These are phyloP conservation scores for Leishmania aethiopica DNA, from an alignment of 208 protist genomes.

Conservation along the genomic window DNA sequence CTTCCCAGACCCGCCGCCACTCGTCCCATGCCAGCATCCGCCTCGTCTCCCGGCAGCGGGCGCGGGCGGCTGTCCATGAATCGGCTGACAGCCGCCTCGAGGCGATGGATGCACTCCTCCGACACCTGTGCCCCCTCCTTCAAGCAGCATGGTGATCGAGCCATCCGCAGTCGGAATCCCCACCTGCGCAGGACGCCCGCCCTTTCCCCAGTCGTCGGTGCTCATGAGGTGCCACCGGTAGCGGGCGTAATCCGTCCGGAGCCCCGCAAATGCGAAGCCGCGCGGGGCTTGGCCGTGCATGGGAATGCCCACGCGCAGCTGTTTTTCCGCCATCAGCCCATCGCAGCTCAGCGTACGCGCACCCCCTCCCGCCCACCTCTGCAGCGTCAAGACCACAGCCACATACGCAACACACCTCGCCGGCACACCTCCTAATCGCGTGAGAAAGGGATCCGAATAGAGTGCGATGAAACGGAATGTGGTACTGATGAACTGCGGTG, in stretches of 20 bases:
- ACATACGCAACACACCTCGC: background rate
- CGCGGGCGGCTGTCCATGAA: background rate
- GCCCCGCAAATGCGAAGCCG: background rate
- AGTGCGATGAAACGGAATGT: no score
- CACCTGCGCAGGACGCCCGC: background rate
- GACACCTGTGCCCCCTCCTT: background rate
- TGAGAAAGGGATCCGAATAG: background rate
- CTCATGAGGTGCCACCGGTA: background rate
- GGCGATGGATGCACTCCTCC: no score
- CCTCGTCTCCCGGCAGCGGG: background rate
- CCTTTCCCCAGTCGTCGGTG: background rate
- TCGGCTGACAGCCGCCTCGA: background rate
- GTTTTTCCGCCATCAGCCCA: background rate
- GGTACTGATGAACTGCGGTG: no score
- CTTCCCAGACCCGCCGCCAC: background rate
- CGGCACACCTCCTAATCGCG: background rate
- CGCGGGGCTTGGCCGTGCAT: background rate
- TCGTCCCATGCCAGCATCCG: background rate
- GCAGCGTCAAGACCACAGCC: background rate
- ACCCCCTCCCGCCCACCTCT: background rate
- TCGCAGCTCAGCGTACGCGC: background rate
- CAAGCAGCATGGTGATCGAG: background rate
- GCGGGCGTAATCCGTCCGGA: background rate
- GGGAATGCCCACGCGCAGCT: background rate
- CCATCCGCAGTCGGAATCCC: background rate